Conservation (phyloP, 805 yeast species). For the Lipomyces sp. region DNA sequence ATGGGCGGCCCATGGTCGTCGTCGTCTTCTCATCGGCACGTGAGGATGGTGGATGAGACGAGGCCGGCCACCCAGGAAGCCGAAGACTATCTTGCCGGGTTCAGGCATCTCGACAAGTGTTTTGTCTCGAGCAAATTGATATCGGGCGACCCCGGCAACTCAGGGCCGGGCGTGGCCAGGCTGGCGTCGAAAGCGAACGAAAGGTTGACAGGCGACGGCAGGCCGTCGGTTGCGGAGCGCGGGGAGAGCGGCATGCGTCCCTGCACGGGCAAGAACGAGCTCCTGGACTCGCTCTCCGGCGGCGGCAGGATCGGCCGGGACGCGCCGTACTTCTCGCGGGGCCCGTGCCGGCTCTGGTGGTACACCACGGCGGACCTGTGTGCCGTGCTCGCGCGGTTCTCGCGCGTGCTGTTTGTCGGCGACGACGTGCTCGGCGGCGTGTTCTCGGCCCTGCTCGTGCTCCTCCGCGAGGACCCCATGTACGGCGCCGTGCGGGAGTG, state of each 20-base stretch:
- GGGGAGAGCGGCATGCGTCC: neutral
- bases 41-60: too few species aligned
- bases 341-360: conserved; percentile 7
- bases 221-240: too few species aligned
- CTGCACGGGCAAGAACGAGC: neutral
- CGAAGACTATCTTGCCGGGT: too few species aligned
- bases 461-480: conserved; percentile 15
- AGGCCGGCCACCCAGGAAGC: too few species aligned
- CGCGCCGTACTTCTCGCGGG: conserved; percentile 6
- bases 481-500: conserved; percentile 16
- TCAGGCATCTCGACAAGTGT: too few species aligned
- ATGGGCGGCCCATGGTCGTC: too few species aligned
- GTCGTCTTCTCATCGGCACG: too few species aligned
- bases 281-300: conserved; percentile 4
- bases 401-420: conserved; percentile 16
- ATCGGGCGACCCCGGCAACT: too few species aligned
- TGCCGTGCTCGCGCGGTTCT: conserved; percentile 9
- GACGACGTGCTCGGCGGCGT: conserved; percentile 17
- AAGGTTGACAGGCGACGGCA: too few species aligned
- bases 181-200: too few species aligned
- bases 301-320: conserved; percentile 17
- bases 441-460: conserved; percentile 10
- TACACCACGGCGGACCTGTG: conserved; percentile 14
- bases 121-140: too few species aligned
- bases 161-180: too few species aligned